These are phyloP conservation scores for Rauvolfia tetraphylla DNA, from an alignment of 257 asterid species.

Conservation along the genomic window DNA sequence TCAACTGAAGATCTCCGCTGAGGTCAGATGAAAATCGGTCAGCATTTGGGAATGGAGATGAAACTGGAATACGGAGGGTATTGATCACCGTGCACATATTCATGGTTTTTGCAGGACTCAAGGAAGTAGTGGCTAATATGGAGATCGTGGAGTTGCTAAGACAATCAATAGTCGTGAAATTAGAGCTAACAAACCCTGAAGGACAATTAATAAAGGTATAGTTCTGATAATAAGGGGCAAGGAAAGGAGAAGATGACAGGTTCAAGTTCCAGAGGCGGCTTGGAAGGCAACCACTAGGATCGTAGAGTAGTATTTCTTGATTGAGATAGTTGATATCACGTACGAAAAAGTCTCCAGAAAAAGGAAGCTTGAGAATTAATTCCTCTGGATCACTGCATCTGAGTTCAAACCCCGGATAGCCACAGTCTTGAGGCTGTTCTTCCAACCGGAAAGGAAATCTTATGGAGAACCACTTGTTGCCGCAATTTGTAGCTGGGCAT, in stretches of 20 bases:
- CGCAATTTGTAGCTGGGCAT: slow-evolving; percentile 30
- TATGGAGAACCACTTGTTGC: slow-evolving; percentile 16
- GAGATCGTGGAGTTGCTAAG: slow-evolving; percentile 55
- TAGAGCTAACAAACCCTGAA: slow-evolving; percentile 12
- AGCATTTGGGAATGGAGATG: slow-evolving; percentile 27
- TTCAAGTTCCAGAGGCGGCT: slow-evolving; percentile 38
- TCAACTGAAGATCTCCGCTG: slow-evolving; percentile 30
- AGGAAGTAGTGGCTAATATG: slow-evolving; percentile 42
- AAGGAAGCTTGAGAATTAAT: slow-evolving; percentile 39
- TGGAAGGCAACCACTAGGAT: slow-evolving; percentile 58
- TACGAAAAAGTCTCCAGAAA: slow-evolving; percentile 49
- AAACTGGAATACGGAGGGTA: slow-evolving; percentile 40
- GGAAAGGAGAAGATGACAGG: slow-evolving; percentile 53
- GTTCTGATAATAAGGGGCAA: slow-evolving; percentile 22
- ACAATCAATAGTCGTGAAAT: slow-evolving; percentile 40
- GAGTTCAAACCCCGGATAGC: slow-evolving; percentile 53
- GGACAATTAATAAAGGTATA: slow-evolving; percentile 66
- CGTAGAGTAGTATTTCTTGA: slow-evolving; percentile 55
- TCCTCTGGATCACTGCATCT: slow-evolving; percentile 22
- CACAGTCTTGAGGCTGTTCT: slow-evolving; percentile 35
- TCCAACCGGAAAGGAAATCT: slow-evolving; percentile 46
- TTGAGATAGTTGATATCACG: slow-evolving; percentile 43
- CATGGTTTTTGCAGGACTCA: slow-evolving; percentile 29
- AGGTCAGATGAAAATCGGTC: slow-evolving; percentile 21
- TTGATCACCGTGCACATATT: slow-evolving; percentile 31